These are phyloP conservation scores for Mariannaea elegans DNA, from an alignment of 2,329 filamentous ascomycete species.

Conservation along the genomic window DNA sequence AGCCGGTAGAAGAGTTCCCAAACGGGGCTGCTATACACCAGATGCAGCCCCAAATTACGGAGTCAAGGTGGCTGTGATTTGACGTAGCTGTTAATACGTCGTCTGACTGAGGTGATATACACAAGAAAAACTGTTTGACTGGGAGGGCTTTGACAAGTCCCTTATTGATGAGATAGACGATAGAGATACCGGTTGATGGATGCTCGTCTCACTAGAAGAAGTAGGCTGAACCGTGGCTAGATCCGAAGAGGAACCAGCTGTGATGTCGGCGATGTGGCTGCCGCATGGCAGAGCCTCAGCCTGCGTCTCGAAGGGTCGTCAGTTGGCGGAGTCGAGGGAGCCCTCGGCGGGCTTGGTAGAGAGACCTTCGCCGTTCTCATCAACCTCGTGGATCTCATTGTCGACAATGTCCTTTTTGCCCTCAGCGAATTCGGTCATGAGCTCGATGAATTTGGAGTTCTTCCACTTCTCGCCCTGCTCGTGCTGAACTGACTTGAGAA, in stretches of 20 bases:
- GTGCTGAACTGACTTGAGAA: constrained; percentile 54
- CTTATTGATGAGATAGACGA: neutral
- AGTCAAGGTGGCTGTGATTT: neutral
- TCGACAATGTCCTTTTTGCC: constrained; percentile 55
- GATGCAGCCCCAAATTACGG: neutral
- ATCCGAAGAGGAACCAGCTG: neutral
- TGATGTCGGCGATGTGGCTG: neutral
- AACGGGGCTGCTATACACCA: neutral
- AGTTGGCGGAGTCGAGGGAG: constrained; percentile 21
- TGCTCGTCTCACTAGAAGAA: neutral
- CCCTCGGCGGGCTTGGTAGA: constrained; percentile 29
- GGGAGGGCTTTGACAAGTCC: neutral
- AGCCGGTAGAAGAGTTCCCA: neutral
- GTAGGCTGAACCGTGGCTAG: neutral
- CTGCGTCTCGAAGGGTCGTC: constrained; percentile 17
- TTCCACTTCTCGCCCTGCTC: constrained; percentile 58
- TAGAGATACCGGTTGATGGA: neutral
- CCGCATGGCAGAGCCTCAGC: neutral
- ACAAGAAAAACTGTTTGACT: constrained; percentile 29
- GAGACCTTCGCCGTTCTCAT: constrained; percentile 19
- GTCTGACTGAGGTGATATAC: constrained; percentile 35
- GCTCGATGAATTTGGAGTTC: constrained; percentile 54
- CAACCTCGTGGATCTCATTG: constrained; percentile 50
- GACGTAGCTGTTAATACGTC: constrained; percentile 27
- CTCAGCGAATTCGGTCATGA: constrained; percentile 57